phyloP scores from a whole-genome alignment of 2,329 filamentous ascomycete species.

The Xylaria sp. region DNA sequence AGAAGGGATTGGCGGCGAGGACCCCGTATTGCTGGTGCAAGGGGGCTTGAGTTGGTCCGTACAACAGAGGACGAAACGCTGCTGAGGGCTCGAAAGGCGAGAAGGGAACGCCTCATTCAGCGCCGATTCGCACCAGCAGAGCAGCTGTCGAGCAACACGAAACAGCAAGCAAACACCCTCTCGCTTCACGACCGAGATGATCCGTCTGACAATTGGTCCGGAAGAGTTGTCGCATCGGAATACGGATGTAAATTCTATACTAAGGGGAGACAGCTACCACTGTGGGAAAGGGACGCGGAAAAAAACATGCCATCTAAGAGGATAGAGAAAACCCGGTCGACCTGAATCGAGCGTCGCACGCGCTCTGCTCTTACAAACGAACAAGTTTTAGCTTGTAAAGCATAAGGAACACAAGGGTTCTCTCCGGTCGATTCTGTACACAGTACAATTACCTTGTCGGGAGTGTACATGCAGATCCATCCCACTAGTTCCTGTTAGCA shows the following conservation, averaged over 20 bases:
- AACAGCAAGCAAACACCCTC: slow-evolving; percentile 31
- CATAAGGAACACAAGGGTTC: slow-evolving; percentile 15
- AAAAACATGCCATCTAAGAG: slow-evolving; percentile 4
- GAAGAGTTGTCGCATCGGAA: slow-evolving; percentile 24
- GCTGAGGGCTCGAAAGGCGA: slow-evolving; percentile 42
- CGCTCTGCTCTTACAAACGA: slow-evolving; percentile 5
- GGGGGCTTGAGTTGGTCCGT: slow-evolving; percentile 24
- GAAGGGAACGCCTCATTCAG: slow-evolving; percentile 43
- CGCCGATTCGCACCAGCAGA: slow-evolving; percentile 34
- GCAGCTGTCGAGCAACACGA: slow-evolving; percentile 21
- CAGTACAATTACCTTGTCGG: slow-evolving; percentile 13
- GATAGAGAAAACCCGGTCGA: neutral
- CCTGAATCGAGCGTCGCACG: slow-evolving; percentile 3
- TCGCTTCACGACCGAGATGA: slow-evolving; percentile 6
- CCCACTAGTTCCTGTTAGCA: neutral
- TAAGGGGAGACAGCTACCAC: neutral
- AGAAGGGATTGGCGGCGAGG: neutral
- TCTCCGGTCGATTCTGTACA: slow-evolving; percentile 9
- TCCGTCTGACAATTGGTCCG: slow-evolving; percentile 12
- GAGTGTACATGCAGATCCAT: neutral
- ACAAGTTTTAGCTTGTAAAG: slow-evolving; percentile 19
- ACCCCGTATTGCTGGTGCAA: slow-evolving; percentile 1
- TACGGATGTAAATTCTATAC: neutral
- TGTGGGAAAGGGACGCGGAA: neutral
- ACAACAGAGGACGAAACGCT: slow-evolving; percentile 29